Base-by-base conservation (phyloP, 192 early-diverging fungal species). In the Mortierella antarctica region DNA sequence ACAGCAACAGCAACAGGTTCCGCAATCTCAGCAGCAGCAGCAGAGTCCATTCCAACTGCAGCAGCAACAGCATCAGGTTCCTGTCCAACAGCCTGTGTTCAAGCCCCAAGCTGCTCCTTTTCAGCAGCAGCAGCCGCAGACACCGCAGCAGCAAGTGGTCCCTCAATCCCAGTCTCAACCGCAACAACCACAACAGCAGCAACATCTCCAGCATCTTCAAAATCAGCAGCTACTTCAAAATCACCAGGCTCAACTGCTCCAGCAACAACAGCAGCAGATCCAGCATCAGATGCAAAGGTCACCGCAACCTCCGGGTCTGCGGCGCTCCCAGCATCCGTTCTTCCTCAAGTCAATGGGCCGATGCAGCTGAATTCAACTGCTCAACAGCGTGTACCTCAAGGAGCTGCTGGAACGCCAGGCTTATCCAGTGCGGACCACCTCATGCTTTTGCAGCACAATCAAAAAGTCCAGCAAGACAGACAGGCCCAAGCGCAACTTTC, bases 401-500 rank as follows among this genome's bases (percentile, higher is more conserved):
- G 60, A 7, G 47, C 49, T 17, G 49, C 50, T 14, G 18, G 15
- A 5, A 57, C 17, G 20, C 50, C 49, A 56, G 61, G 45, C 40
- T 45, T 61, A 45, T 46, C 42, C 31, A 69, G 73, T 62, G 66
- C 60, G 7, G 70, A 71, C 18, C 76, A 74, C 46, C 40, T 71
- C 11, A 40, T 65, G n/a, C 56, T 67, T 8, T 58, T 80, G 44
- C 73, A 76, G 17, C 65, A 68, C 5, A 59, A 50, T 40, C 67
- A 71, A 42, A 69, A 81, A 64, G 20, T 70, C 11, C 64, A 72
- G 20, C 66, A 62, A 44, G 44, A 65, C 31, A 52, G 40, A 0
- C 67, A 73, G 23, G 62, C 64, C 11, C 83, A 85, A 68, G 65
- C 62, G 5, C 82, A 78, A 52, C n/a, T 61, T 13, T 21, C 63